Base-by-base conservation (phyloP, 2,329 filamentous ascomycete species). In the Trichoderma asperellum region DNA sequence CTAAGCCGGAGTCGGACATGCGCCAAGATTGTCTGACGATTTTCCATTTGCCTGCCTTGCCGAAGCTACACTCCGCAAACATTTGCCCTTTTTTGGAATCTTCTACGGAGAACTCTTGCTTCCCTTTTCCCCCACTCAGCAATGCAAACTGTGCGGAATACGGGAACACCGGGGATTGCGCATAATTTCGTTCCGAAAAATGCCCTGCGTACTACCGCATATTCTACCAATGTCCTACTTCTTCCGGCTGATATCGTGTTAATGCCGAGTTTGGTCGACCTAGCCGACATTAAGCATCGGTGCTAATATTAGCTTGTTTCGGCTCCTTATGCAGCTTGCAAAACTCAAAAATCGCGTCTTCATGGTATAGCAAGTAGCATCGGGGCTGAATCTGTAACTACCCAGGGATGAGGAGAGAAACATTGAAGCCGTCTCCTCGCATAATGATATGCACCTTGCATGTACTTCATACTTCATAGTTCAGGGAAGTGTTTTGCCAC, bases 241-340 rank as follows among this genome's bases (percentile, higher is more conserved):
- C 61, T 64, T 49, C 61, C 61, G 61, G 62, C 62, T 65, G 62
- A 34, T 55, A 24, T 34, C 52, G 18, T 65, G 40, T 53, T 56
- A 32, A 65, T 65, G 62, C 62, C 62, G 52, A 40, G 35, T 65
- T 57, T 57, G 62, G 62, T 32, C 11, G 12, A 57, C 12, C 27
- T 65, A 57, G 62, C 62, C 52, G 62, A 65, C 35, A 65, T 57
- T 57, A 65, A 65, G 52, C 53, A 67, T 32, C 40, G 52, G 37
- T 67, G 55, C 55, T 59, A 58, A 59, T 49, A 59, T 67, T 67
- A 67, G 63, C 63, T 67, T 43, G 55, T 67, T 67, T 67, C 63
- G 63, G 27, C 63, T 59, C 63, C 40, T 67, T 52, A 67, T 67
- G 63, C 63, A 52, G 37, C 29, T 56, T 52, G 55, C 24, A 35